Evolutionary conservation across 441 rosid genomes (phyloP).

Genomic region (Daphne laureola): DNA sequence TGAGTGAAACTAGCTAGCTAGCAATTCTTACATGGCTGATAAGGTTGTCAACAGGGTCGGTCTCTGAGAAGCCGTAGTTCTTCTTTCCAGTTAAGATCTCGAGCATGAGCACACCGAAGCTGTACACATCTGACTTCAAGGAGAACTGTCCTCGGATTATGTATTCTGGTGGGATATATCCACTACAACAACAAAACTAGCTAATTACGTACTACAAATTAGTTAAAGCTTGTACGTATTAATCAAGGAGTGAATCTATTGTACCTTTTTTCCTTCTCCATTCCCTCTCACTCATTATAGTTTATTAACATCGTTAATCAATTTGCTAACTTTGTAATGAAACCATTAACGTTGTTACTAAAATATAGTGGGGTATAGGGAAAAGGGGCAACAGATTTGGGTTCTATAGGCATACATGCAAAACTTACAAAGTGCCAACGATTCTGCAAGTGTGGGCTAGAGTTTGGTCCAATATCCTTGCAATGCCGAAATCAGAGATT

Average conservation of each 20-base stretch:
- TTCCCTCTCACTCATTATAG: too few relatives aligned
- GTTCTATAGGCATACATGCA: too few relatives aligned
- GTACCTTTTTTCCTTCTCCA: too few relatives aligned
- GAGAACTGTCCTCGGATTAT: slow-evolving; percentile 36
- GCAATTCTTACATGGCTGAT: slow-evolving; percentile 38
- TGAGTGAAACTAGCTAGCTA: too few relatives aligned
- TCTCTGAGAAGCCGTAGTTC: slow-evolving; percentile 19
- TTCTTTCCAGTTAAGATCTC: slow-evolving; percentile 37
- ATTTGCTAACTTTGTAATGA: too few relatives aligned
- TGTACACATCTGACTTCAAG: slow-evolving; percentile 30
- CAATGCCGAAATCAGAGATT: slow-evolving; percentile 31
- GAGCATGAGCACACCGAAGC: slow-evolving; percentile 38
- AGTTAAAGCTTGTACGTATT: too few relatives aligned
- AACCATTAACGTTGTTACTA: too few relatives aligned
- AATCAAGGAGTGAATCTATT: too few relatives aligned
- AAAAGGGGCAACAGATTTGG: too few relatives aligned
- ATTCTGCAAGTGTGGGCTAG: slow-evolving; percentile 18
- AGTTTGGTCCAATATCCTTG: slow-evolving; percentile 20
- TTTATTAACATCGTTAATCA: too few relatives aligned
- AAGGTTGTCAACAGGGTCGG: slow-evolving; percentile 20
- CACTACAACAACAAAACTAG: slow-evolving; percentile 26
- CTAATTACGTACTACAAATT: too few relatives aligned
- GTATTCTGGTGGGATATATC: slow-evolving; percentile 46
- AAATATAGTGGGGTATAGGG: too few relatives aligned
- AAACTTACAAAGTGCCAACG: slow-evolving; percentile 28